phyloP scores from a whole-genome alignment of 2,329 filamentous ascomycete genomes.

The Exophiala mesophila region DNA sequence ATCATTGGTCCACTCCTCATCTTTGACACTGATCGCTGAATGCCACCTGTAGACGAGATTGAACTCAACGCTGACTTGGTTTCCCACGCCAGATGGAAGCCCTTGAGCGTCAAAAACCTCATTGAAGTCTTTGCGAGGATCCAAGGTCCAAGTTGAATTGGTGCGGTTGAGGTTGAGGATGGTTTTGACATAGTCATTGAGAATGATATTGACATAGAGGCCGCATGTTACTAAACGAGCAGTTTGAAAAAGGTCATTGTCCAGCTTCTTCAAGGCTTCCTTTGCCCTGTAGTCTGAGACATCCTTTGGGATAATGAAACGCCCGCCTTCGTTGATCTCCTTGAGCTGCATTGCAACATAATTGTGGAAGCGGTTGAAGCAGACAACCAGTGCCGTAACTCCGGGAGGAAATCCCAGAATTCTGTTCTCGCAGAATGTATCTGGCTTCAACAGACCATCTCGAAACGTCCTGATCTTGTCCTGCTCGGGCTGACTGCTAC shows the following conservation, averaged over 20 bases:
- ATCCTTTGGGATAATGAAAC: slow-evolving; percentile 36
- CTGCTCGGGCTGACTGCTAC: slow-evolving; percentile 56
- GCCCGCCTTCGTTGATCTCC: slow-evolving; percentile 59
- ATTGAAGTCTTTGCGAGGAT: slow-evolving; percentile 25
- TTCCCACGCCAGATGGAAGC: slow-evolving; percentile 68
- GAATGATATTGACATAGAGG: slow-evolving; percentile 28
- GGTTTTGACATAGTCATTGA: slow-evolving; percentile 28
- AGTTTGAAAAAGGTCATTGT: slow-evolving; percentile 54
- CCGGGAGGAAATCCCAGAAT: slow-evolving; percentile 60
- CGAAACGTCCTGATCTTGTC: slow-evolving; percentile 55
- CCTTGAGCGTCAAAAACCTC: slow-evolving; percentile 38
- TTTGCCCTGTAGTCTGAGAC: slow-evolving; percentile 26
- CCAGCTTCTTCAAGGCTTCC: slow-evolving; percentile 40
- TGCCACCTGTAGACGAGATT: slow-evolving; percentile 87
- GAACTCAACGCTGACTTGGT: slow-evolving; percentile 82
- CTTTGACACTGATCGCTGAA: slow-evolving; percentile 67
- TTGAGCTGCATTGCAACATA: slow-evolving; percentile 57
- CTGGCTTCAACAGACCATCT: slow-evolving; percentile 60
- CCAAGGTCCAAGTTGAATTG: slow-evolving; percentile 27
- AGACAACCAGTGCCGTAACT: slow-evolving; percentile 57
- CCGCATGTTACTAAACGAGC: slow-evolving; percentile 41
- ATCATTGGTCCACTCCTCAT: slow-evolving; percentile 74
- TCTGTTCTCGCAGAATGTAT: slow-evolving; percentile 60
- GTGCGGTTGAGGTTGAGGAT: slow-evolving; percentile 28
- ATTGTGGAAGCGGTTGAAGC: slow-evolving; percentile 64